These are phyloP conservation scores for Kuraishia hungarica DNA, from an alignment of 805 yeast genomes.

Conservation along the genomic window DNA sequence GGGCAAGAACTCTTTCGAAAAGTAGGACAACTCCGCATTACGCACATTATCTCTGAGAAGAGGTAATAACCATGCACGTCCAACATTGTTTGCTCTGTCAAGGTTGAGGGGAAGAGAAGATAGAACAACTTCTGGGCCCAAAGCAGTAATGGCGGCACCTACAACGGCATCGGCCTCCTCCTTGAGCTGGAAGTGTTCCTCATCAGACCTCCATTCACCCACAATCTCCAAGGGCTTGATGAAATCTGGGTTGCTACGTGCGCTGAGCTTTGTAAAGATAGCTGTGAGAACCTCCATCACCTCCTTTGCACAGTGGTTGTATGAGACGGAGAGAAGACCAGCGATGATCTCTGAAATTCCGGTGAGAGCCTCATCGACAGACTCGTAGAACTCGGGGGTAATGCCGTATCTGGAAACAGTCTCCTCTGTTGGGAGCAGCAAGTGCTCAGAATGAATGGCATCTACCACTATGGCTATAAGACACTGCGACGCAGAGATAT, in stretches of 20 bases:
- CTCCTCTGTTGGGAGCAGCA: conserved; percentile 36
- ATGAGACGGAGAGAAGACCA: conserved; percentile 62
- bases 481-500: conserved; percentile 78
- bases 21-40: conserved; percentile 60
- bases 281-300: conserved; percentile 61
- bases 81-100: conserved; percentile 50
- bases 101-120: conserved; percentile 73
- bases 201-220: conserved; percentile 83
- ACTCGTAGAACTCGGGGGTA: conserved; percentile 42
- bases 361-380: conserved; percentile 44
- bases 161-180: conserved; percentile 75
- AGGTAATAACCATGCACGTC: conserved; percentile 95
- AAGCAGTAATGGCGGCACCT: conserved; percentile 64
- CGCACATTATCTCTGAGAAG: conserved; percentile 79
- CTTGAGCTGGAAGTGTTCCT: conserved; percentile 56
- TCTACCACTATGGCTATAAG: conserved; percentile 69
- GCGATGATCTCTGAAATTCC: conserved; percentile 41
- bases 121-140: conserved; percentile 85
- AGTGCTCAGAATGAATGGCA: conserved; percentile 49
- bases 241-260: conserved; percentile 64
- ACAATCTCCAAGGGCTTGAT: conserved; percentile 57
- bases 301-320: conserved; percentile 67
- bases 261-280: conserved; percentile 52
- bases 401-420: conserved; percentile 19
- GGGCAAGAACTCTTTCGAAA: conserved; percentile 59